Evolutionary conservation across 108 stramenopile genomes (phyloP).

Genomic region (Halocafeteria seosinensis): DNA sequence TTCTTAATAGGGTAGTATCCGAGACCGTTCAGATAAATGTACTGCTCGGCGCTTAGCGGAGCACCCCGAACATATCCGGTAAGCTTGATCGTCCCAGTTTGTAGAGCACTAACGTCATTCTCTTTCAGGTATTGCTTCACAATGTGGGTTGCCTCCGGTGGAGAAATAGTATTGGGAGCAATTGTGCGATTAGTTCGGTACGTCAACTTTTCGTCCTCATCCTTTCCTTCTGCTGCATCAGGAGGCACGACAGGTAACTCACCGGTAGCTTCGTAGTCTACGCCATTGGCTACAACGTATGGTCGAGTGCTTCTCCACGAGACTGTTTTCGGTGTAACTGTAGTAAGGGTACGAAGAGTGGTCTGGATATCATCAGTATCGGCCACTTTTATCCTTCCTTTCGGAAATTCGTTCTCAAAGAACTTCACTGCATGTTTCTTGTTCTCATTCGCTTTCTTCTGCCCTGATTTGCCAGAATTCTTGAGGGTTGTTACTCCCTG

Average conservation of each 20-base stretch:
- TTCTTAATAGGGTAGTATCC: slow-evolving; percentile 63
- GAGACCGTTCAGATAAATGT: slow-evolving; percentile 65
- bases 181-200: slow-evolving; percentile 5
- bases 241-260: slow-evolving; percentile 58
- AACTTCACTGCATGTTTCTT: slow-evolving; percentile 26
- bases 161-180: slow-evolving; percentile 8
- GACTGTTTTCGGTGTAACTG: slow-evolving; percentile 12
- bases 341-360: slow-evolving; percentile 35
- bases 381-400: slow-evolving; percentile 22
- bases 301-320: slow-evolving; percentile 47
- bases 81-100: slow-evolving; percentile 39
- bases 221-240: slow-evolving; percentile 41
- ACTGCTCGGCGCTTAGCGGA: slow-evolving; percentile 58
- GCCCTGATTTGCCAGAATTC: no score
- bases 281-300: slow-evolving; percentile 49
- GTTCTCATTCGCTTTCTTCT: slow-evolving; percentile 6
- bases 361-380: slow-evolving; percentile 12
- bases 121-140: no score
- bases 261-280: slow-evolving; percentile 49
- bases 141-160: slow-evolving; percentile 39
- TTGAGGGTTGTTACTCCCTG: slow-evolving; percentile 24
- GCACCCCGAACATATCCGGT: slow-evolving; percentile 73
- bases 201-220: slow-evolving; percentile 29
- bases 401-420: slow-evolving; percentile 31
- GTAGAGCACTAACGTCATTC: background rate